A percentile compares a stretch with the other conserved stretches of the same genome.
Evolutionary conservation across 164 flowering plant genomes (phyloP).

Genomic region (Sextonia rubra): DNA sequence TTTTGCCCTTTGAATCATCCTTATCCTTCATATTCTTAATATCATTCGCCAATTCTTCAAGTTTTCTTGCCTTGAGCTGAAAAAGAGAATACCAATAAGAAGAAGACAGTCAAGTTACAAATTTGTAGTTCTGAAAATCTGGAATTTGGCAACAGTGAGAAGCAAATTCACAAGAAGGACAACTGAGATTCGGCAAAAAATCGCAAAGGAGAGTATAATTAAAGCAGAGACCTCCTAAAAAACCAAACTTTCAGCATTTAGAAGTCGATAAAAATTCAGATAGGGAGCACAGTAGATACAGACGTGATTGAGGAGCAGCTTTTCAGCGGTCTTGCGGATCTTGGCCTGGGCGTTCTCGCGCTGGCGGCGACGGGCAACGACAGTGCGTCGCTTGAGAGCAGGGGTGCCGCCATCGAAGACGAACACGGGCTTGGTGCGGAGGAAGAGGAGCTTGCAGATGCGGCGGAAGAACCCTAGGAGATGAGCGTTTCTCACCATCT

Average conservation of each 20-base stretch:
- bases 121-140: neutral
- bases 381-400: conserved; percentile 88
- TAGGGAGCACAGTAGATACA: neutral
- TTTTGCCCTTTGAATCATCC: conserved; percentile 54
- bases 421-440: conserved; percentile 85
- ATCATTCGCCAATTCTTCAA: conserved; percentile 61
- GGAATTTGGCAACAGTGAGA: neutral
- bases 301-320: conserved; percentile 86
- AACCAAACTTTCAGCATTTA: neutral
- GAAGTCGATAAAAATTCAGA: neutral
- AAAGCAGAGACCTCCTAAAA: too few species aligned
- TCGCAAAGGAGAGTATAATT: too few species aligned
- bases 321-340: conserved; percentile 92
- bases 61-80: conserved; percentile 63
- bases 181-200: too few species aligned
- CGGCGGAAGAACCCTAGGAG: conserved; percentile 85
- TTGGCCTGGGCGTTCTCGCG: conserved; percentile 92
- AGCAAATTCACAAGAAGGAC: too few species aligned
- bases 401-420: conserved; percentile 97
- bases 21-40: conserved; percentile 40
- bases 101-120: neutral
- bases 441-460: conserved; percentile 85
- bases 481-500: conserved; percentile 91
- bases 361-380: conserved; percentile 82
- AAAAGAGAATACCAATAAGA: neutral